Evolutionary conservation across 2,329 filamentous ascomycete species (phyloP).

Genomic region (Cercospora sojina): DNA sequence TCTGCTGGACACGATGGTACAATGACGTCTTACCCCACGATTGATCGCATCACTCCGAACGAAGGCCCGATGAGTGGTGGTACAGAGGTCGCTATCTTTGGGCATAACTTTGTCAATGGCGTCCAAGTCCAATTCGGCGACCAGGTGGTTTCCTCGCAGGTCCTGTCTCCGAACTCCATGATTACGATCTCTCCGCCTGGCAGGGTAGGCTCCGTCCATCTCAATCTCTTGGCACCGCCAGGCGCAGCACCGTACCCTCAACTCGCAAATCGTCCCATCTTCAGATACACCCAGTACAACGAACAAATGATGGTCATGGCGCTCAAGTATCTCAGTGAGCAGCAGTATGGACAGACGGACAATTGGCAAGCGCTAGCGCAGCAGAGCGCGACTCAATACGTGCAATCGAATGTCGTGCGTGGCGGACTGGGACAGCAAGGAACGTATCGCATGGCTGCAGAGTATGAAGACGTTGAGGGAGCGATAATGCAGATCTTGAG

Average conservation of each 20-base stretch:
- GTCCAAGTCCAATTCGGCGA: slow-evolving; percentile 85
- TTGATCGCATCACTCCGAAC: slow-evolving; percentile 63
- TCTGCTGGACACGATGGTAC: slow-evolving; percentile 19
- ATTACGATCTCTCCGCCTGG: slow-evolving; percentile 76
- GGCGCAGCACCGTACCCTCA: slow-evolving; percentile 42
- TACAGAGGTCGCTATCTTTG: slow-evolving; percentile 82
- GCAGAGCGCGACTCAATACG: slow-evolving; percentile 30
- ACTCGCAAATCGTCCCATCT: slow-evolving; percentile 35
- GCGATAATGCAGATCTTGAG: slow-evolving; percentile 16
- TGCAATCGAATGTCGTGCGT: slow-evolving; percentile 23
- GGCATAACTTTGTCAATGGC: slow-evolving; percentile 74
- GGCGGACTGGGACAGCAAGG: slow-evolving; percentile 17
- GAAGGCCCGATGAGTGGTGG: slow-evolving; percentile 81
- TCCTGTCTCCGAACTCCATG: slow-evolving; percentile 72
- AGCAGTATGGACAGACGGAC: slow-evolving; percentile 36
- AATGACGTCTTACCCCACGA: slow-evolving; percentile 16
- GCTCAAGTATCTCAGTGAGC: slow-evolving; percentile 38
- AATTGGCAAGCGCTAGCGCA: slow-evolving; percentile 35
- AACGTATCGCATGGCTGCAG: slow-evolving; percentile 20
- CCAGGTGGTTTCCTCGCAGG: slow-evolving; percentile 67
- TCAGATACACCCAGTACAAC: slow-evolving; percentile 49
- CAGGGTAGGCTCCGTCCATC: slow-evolving; percentile 65
- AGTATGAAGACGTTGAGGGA: slow-evolving; percentile 18
- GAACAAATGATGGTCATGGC: slow-evolving; percentile 61
- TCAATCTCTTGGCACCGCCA: slow-evolving; percentile 55